Evolutionary conservation across 345 rosid genomes (phyloP), one percentile per base, ranked within the genome.

Genomic region (Hibiscus mutabilis): DNA sequence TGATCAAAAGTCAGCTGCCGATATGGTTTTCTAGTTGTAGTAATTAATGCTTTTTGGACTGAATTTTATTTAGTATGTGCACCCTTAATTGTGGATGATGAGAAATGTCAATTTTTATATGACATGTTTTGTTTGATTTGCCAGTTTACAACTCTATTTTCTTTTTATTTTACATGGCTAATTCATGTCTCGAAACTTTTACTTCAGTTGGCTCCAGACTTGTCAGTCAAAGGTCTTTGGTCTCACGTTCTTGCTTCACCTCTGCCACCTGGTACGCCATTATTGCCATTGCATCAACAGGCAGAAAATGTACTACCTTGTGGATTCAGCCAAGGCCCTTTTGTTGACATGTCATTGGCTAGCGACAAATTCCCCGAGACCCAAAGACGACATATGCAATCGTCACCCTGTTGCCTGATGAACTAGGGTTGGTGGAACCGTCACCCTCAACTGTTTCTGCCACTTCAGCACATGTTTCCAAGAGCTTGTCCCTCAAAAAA

Each of bases 201-300:
- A 73, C 72, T 57, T 56, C 89, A 91, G 98, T 79, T 93, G 37
- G 70, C 96, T 66, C 82, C 91, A 42, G 95, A 92, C 76, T 78
- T 87, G 81, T 78, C 91, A 2, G 83, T 85, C 65, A 90, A 88
- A 80, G 88, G 89, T 80, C 88, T 83, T 55, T 92, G 99, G 96
- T 79, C 96, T 1, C 93, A 89, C 80, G 82, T 88, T 81, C 85
- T 95, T 27, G 59, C 85, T 72, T 72, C 88, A 0, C 79, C 87
- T 15, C 84, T 86, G 55, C 96, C 83, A 47, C 75, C 86, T 19
- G 73, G 76, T 60, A 75, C 90, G 55, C 81, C 79, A 40, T 73
- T 90, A 53, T 68, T 85, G 82, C 86, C 89, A 70, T 77, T 84
- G 79, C 96, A 86, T 78, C 96, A 84, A 73, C 91, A 82, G 49